Base-by-base conservation (phyloP, 176 grass and related monocot genomes). In the Oryza longistaminata region DNA sequence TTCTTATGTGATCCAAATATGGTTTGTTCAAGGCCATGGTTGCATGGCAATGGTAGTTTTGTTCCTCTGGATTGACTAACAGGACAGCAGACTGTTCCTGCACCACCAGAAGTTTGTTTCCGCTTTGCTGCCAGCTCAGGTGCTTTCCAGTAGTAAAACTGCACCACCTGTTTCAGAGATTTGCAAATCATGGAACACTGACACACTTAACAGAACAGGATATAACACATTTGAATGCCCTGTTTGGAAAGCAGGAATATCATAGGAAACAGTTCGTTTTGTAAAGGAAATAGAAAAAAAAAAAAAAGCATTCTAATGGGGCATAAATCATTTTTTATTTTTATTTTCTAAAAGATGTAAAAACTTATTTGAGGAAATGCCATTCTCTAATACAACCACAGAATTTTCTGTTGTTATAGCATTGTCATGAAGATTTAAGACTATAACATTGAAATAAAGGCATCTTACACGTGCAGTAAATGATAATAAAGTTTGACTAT, bases 71-170 rank as follows among this genome's bases (percentile, higher is more conserved):
- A 79, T 46, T 74, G 87, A 66, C 82, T 76, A 76, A 65, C 62
- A 58, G 68, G 74, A 44, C 21, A 48, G 39, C 44, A 39, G n/a
- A 27, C 55, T 58, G 82, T 79, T 85, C 76, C 70, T 75, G 81
- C 75, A 82, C 39, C 64, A 71, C 21, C 10, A 60, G 11, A 34
- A 75, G 53, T 71, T 42, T 73, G 81, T 82, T 78, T 82, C 64
- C 71, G n/a, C 82, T 69, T 74, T 81, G 76, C 27, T 72, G 79
- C 79, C 68, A 92, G 25, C 39, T 90, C 77, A 75, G 80, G 39
- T 64, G 81, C 69, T 89, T 92, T 95, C 96, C 96, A 98, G 86
- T 81, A 82, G 87, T 90, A 98, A 60, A 95, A 98, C 83, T 95
- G 91, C 37, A 93, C 61, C 55, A 87, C 91, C 96, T 98, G 77